phyloP scores from a whole-genome alignment of 768 basidiomycete species.

The Boletales sp. region DNA sequence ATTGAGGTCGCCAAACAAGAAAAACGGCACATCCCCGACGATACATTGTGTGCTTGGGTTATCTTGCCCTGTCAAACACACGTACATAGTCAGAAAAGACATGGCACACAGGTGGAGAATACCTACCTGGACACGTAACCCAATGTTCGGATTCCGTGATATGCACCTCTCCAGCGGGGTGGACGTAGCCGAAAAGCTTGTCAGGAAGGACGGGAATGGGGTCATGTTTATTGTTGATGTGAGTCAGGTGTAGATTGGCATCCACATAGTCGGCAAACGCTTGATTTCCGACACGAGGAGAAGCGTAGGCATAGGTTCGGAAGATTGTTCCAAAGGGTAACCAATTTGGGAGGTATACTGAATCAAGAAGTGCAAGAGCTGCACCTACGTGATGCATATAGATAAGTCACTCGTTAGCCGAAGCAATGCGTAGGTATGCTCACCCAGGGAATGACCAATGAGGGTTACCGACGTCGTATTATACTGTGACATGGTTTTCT shows the following conservation, averaged over 20 bases:
- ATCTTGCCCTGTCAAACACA: constrained; percentile 46
- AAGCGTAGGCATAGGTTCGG: constrained; percentile 29
- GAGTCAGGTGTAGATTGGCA: constrained; percentile 39
- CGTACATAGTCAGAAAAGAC: no score
- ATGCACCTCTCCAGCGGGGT: constrained; percentile 40
- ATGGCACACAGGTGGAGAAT: not conserved
- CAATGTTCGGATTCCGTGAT: constrained; percentile 44
- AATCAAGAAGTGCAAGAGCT: constrained; percentile 34
- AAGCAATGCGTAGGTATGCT: not conserved
- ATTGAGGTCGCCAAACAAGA: constrained; percentile 36
- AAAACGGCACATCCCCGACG: constrained; percentile 28
- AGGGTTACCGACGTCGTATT: constrained; percentile 35
- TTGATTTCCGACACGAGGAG: constrained; percentile 48
- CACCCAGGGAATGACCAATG: constrained; percentile 43
- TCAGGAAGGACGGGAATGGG: constrained; percentile 34
- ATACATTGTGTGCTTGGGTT: constrained; percentile 40
- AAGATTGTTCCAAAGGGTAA: constrained; percentile 29
- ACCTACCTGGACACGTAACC: constrained; percentile 48
- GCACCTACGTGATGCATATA: constrained; percentile 20
- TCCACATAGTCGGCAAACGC: constrained; percentile 58
- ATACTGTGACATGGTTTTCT: constrained; percentile 35
- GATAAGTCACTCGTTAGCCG: not conserved
- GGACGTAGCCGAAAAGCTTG: constrained; percentile 35
- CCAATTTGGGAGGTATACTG: constrained; percentile 34
- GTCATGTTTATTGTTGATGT: constrained; percentile 49